These are phyloP conservation scores for Haberlea rhodopensis DNA, from an alignment of 257 asterid species.

Conservation along the genomic window DNA sequence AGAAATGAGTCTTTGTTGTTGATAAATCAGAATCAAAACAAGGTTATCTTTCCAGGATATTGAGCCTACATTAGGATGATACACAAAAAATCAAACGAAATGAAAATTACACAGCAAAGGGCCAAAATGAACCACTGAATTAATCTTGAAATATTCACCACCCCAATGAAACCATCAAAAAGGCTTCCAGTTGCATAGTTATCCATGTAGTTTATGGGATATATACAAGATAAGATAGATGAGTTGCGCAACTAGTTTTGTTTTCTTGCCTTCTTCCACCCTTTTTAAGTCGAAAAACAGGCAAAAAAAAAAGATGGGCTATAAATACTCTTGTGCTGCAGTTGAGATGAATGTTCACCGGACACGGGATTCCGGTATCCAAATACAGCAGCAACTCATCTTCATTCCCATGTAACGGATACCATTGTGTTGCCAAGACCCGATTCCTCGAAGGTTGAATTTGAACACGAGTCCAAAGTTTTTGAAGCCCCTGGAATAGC, in stretches of 20 bases:
- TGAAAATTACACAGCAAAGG: no score
- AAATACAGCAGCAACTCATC: not conserved
- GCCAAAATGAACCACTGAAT: no score
- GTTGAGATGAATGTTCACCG: not conserved
- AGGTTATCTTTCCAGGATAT: no score
- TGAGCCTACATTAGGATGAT: no score
- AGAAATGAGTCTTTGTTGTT: no score
- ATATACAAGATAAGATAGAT: not conserved
- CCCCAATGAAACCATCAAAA: no score
- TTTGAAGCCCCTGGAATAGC: constrained; percentile 74
- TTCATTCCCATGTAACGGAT: constrained; percentile 74
- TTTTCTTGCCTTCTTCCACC: not conserved
- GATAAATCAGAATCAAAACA: no score
- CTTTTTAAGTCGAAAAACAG: not conserved
- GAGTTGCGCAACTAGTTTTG: not conserved
- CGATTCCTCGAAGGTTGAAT: constrained; percentile 58
- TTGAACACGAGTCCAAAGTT: constrained; percentile 44
- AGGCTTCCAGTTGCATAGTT: not conserved
- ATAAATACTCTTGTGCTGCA: no score
- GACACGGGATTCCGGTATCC: not conserved
- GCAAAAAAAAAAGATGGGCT: not conserved
- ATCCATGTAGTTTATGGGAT: not conserved
- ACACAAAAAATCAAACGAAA: no score
- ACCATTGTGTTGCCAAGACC: constrained; percentile 89
- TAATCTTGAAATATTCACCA: no score